phyloP scores from a whole-genome alignment of 2,329 filamentous ascomycete species.

The Phialophora verrucosa region DNA sequence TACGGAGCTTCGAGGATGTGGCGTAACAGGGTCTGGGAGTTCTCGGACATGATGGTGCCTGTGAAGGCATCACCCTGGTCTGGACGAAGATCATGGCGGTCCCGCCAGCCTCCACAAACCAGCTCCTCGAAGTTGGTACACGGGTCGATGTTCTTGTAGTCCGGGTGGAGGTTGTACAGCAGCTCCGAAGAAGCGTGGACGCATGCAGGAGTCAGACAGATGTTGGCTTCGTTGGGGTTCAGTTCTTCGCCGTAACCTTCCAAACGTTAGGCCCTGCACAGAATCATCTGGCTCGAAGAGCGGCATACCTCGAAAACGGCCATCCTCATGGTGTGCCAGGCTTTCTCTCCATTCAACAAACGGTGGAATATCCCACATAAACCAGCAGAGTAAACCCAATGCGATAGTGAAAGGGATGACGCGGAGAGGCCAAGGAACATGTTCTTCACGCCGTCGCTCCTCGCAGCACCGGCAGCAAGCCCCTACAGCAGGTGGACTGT shows the following conservation, averaged over 20 bases:
- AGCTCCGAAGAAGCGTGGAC: constrained; percentile 68
- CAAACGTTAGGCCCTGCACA: background rate
- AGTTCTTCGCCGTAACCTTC: background rate
- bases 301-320: background rate
- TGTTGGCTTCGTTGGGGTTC: constrained; percentile 3
- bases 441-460: background rate
- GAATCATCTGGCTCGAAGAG: background rate
- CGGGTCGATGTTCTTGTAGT: constrained; percentile 68
- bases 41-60: constrained; percentile 66
- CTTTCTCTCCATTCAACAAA: background rate
- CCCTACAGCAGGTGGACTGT: background rate
- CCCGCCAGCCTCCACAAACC: constrained; percentile 70
- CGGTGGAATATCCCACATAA: background rate
- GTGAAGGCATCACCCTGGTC: constrained; percentile 68
- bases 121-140: constrained; percentile 72
- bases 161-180: constrained; percentile 65
- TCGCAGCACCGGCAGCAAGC: background rate
- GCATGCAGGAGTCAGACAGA: constrained; percentile 66
- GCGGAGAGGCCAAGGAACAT: background rate
- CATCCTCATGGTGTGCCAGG: background rate
- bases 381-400: background rate
- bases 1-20: constrained; percentile 68
- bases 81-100: constrained; percentile 67
- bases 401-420: background rate
- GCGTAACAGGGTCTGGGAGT: constrained; percentile 63